phyloP scores from a whole-genome alignment of 148 eudicot genomes.

The Persicaria tinctoria region DNA sequence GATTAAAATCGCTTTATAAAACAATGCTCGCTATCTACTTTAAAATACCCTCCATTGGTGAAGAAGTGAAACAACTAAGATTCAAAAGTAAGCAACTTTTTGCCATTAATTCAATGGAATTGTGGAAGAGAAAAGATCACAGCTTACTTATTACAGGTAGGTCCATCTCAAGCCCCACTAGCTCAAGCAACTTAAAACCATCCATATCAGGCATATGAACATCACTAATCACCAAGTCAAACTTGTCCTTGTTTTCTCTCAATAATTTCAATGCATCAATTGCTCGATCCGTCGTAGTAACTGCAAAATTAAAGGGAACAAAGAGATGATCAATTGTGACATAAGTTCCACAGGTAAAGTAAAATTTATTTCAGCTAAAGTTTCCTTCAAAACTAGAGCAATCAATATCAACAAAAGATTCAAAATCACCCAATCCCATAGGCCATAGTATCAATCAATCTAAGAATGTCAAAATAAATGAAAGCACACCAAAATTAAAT shows the following conservation, averaged over 20 bases:
- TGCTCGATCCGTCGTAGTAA: constrained; percentile 15
- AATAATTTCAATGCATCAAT: constrained; percentile 12
- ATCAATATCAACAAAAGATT: neutral
- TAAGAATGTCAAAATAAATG: neutral
- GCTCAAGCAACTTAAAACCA: constrained; percentile 24
- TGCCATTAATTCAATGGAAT: neutral
- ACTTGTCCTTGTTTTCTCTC: constrained; percentile 14
- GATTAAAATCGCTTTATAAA: neutral
- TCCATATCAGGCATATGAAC: constrained; percentile 29
- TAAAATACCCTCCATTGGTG: neutral
- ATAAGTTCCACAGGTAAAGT: neutral
- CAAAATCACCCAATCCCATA: neutral
- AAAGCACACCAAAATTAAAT: neutral
- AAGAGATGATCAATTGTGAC: neutral
- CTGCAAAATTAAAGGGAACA: constrained; percentile 6
- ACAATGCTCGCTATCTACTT: neutral
- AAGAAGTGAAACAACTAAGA: neutral
- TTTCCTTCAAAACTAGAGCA: neutral
- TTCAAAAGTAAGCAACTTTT: neutral
- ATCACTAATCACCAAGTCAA: constrained; percentile 23
- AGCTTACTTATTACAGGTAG: constrained; percentile 25
- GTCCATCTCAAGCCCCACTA: constrained; percentile 24
- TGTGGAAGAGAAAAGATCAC: neutral
- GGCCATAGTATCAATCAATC: neutral
- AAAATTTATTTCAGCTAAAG: neutral